Evolutionary conservation across 805 yeast genomes (phyloP), one percentile per base, ranked within the genome.

Genomic region (Priceomyces carsonii): DNA sequence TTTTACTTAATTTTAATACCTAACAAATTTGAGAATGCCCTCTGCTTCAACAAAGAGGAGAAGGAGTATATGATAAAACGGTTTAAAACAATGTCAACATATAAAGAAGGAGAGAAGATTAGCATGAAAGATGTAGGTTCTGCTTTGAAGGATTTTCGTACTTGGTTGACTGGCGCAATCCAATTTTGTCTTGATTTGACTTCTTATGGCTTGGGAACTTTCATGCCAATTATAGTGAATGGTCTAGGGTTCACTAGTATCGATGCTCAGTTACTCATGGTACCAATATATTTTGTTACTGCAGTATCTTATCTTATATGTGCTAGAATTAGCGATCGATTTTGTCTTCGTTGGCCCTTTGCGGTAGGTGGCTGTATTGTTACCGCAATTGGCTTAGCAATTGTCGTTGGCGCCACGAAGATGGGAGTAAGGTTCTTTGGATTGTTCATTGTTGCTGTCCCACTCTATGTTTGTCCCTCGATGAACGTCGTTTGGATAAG

Each of bases 171-270:
- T 18, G 56, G 61, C 33, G 36, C 52, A n/a, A 65, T 66, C 41
- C 75, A 71, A 45, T 71, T 73, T 45, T 69, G 75, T 50, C 66
- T 53, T 31, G 73, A 70, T 45, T 42, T 60, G 9, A 53, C 64
- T 6, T 47, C 68, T 21, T 73, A 69, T 43, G 77, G 77, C 8
- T 66, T 61, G 35, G 50, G 63, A 1, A 63, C 69, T 1, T 70
- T 69, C 37, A 48, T 67, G 31, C 73, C 75, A 7, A 52, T 63
- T 3, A 66, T 69, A 31, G 48, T 70, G 36, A 52, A 57, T 25
- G 60, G 53, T 10, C 40, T 64, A 17, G 65, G 66, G 1, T 63
- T 45, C 38, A 44, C 40, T 5, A 26, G 32, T 21, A 34, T 57
- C 29, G 42, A 57, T 39, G 62, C 72, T 8, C 73, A 69, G 45